Base-by-base conservation (phyloP, 495 filamentous ascomycete genomes). In the Umbilicaria muhlenbergii region DNA sequence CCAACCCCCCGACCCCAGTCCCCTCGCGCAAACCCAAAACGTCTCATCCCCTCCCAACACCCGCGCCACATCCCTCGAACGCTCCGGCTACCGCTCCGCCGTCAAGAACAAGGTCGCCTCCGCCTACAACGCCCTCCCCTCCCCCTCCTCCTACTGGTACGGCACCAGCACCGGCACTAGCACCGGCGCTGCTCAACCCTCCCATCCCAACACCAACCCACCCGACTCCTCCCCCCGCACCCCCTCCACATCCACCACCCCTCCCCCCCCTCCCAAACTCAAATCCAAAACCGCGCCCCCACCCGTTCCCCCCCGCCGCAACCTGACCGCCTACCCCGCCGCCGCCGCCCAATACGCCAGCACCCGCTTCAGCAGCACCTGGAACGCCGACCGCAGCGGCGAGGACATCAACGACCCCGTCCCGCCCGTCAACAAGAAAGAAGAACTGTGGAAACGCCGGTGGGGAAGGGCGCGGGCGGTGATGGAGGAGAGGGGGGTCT, bases 391-490 rank as follows among this genome's bases (percentile, higher is more conserved):
- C 18, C 46, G 49, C 42, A 32, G 44, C 34, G 43, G 42, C 32
- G 42, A 32, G 15, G 48, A 48, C 34, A 32, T 43, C 11, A 40
- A 42, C 37, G 51, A 43, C 38, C 50, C 32, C 38, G n/a, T 19
- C 15, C 40, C 38, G 3, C 33, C 35, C 38, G n/a, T 71, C 11
- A 89, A 77, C 50, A 92, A 87, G 55, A 85, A 86, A 32, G 72
- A 93, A 43, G 80, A 86, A 38, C 55, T 92, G 17, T 99, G 92
- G 92, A 63, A 69, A 42, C 71, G 80, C 44, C 65, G 92, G 39
- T 83, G 87, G 75, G 75, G 73, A 47, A 64, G 76, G 7, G 91
- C 92, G 1, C 75, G 81, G 43, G 70, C 79, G 28, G 62, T 79
- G 7, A 69, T 96, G 8, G 74, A 75, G 4, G 56, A 68, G 0